Conservation (phyloP, 805 yeast species). For the Diddensiella transvaalensis region DNA sequence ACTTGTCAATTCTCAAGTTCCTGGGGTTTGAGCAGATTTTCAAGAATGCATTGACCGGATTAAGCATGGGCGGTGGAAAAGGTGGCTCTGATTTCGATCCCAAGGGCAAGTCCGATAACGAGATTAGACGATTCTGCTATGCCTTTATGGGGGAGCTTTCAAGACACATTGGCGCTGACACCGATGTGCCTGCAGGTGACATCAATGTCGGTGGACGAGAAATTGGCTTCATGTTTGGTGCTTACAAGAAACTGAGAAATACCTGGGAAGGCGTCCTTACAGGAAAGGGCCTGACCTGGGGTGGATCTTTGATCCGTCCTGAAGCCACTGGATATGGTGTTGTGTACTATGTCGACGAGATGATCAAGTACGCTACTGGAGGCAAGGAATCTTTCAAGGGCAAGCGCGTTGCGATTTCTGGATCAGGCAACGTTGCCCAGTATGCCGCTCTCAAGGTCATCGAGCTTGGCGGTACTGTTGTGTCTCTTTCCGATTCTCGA, state of each 20-base stretch:
- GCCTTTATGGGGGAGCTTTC: constrained; percentile 94
- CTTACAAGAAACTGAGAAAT: constrained; percentile 88
- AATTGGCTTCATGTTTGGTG: constrained; percentile 93
- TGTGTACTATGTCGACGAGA: constrained; percentile 94
- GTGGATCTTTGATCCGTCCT: constrained; percentile 98
- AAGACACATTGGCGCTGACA: constrained; percentile 94
- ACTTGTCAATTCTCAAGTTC: constrained; percentile 90
- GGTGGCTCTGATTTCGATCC: constrained; percentile 99
- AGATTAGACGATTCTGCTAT: constrained; percentile 95
- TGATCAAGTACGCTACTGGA: constrained; percentile 87
- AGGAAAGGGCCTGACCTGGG: constrained; percentile 98
- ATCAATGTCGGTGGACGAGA: constrained; percentile 98
- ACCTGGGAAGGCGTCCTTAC: constrained; percentile 95
- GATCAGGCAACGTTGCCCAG: constrained; percentile 99
- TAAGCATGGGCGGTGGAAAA: constrained; percentile 98
- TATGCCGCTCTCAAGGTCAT: constrained; percentile 96
- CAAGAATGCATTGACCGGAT: constrained; percentile 96
- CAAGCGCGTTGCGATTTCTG: constrained; percentile 94
- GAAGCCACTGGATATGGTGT: constrained; percentile 99
- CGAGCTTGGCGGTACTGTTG: constrained; percentile 94
- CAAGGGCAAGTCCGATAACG: constrained; percentile 87
- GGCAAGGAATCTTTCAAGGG: constrained; percentile 90
- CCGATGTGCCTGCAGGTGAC: constrained; percentile 99
- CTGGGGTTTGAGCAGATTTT: constrained; percentile 98
- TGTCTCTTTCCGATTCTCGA: constrained; percentile 91